These are phyloP conservation scores for Podospora anserina DNA, from an alignment of 495 filamentous ascomycete species.

Conservation along the genomic window DNA sequence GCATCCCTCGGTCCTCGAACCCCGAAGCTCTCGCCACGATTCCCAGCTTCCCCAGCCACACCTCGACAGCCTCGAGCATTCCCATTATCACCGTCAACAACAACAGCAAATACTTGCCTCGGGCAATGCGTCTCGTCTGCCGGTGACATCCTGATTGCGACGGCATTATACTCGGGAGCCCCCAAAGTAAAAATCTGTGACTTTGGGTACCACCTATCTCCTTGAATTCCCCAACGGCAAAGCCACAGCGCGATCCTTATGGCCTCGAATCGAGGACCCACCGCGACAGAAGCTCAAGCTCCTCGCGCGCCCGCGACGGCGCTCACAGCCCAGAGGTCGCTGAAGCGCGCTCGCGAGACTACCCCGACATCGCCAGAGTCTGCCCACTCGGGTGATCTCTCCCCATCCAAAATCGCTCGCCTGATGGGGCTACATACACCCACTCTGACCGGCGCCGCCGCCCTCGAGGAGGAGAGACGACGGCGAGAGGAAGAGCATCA, in stretches of 20 bases:
- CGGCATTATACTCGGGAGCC: constrained; percentile 9
- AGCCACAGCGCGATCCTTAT: constrained; percentile 28
- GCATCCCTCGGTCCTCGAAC: background rate
- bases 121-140: constrained; percentile 42
- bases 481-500: constrained; percentile 50
- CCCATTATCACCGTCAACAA: constrained; percentile 18
- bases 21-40: constrained; percentile 48
- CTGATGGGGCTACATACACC: constrained; percentile 42
- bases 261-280: constrained; percentile 45
- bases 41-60: constrained; percentile 52
- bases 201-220: background rate
- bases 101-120: constrained; percentile 16
- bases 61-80: constrained; percentile 35
- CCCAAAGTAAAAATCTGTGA: background rate
- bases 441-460: constrained; percentile 51
- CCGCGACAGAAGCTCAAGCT: constrained; percentile 45
- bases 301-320: constrained; percentile 37
- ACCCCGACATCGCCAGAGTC: constrained; percentile 42
- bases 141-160: constrained; percentile 30
- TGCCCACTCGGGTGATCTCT: constrained; percentile 40
- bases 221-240: background rate
- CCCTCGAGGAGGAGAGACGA: constrained; percentile 53
- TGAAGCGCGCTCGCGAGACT: constrained; percentile 50
- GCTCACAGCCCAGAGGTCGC: constrained; percentile 37
- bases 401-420: constrained; percentile 53